A percentile compares a stretch with the other conserved stretches of the same genome.
Conservation (phyloP, 192 early-diverging fungal genomes). For the Rhizophagus sp. region DNA sequence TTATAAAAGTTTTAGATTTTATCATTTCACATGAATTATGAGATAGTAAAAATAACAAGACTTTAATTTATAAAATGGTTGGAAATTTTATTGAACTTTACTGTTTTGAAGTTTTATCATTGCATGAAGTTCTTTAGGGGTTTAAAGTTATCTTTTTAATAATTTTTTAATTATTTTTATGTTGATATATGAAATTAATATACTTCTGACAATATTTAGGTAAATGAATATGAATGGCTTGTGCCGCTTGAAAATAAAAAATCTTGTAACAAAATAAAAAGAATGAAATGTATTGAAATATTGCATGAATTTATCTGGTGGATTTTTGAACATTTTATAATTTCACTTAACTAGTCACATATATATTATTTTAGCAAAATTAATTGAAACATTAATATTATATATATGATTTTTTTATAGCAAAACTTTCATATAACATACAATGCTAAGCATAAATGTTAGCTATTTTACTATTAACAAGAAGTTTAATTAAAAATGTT, state of each 20-base stretch:
- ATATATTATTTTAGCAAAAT: no score
- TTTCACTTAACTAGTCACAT: not conserved
- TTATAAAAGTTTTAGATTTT: not conserved
- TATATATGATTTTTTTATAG: not conserved
- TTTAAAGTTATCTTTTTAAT: not conserved
- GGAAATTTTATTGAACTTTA: not conserved
- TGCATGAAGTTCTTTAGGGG: not conserved
- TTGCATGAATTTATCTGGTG: conserved; percentile 25
- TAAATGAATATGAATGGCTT: conserved; percentile 16
- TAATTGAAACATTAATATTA: not conserved
- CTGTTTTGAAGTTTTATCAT: not conserved
- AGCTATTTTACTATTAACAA: conserved; percentile 2
- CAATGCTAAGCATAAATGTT: not conserved
- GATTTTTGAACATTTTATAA: not conserved
- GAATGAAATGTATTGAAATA: not conserved
- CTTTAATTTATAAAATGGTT: not conserved
- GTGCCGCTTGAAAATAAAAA: not conserved
- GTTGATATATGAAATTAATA: no score
- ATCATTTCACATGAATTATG: not conserved
- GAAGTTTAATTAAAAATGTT: not conserved
- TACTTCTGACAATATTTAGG: not conserved
- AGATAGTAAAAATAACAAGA: not conserved
- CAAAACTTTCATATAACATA: not conserved
- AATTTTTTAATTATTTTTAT: not conserved
- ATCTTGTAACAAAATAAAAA: not conserved